Conservation (phyloP, 2,329 filamentous ascomycete genomes). For the Trichoderma sp. region DNA sequence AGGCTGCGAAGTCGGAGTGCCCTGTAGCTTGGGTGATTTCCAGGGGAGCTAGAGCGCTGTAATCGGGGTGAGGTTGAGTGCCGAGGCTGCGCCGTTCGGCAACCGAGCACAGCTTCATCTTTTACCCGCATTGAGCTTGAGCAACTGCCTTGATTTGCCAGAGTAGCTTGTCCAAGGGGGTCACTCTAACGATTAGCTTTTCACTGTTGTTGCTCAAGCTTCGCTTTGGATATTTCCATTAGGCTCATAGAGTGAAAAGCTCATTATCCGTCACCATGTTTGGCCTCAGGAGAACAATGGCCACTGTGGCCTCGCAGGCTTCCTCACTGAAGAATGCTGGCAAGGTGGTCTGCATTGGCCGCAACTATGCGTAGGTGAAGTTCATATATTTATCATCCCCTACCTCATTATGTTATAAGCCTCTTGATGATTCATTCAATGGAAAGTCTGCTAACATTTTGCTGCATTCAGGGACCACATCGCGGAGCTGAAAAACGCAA, state of each 20-base stretch:
- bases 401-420: too few relatives aligned
- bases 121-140: not conserved
- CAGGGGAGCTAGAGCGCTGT: not conserved
- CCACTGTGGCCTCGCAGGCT: conserved; percentile 45
- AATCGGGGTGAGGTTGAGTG: not conserved
- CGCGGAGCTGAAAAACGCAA: conserved; percentile 81
- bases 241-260: not conserved
- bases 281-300: conserved; percentile 42
- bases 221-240: not conserved
- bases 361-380: conserved; percentile 83
- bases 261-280: conserved; percentile 36
- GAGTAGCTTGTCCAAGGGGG: not conserved
- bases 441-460: not conserved
- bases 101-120: not conserved
- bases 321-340: conserved; percentile 55
- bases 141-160: not conserved
- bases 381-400: too few relatives aligned
- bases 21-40: not conserved
- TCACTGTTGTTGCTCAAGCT: not conserved
- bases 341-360: conserved; percentile 89
- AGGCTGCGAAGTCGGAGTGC: conserved; percentile 10
- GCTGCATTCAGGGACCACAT: conserved; percentile 73
- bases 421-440: too few relatives aligned
- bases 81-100: conserved; percentile 20
- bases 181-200: not conserved